Conservation (phyloP, 768 basidiomycete genomes). For the Solioccasus polychromus region DNA sequence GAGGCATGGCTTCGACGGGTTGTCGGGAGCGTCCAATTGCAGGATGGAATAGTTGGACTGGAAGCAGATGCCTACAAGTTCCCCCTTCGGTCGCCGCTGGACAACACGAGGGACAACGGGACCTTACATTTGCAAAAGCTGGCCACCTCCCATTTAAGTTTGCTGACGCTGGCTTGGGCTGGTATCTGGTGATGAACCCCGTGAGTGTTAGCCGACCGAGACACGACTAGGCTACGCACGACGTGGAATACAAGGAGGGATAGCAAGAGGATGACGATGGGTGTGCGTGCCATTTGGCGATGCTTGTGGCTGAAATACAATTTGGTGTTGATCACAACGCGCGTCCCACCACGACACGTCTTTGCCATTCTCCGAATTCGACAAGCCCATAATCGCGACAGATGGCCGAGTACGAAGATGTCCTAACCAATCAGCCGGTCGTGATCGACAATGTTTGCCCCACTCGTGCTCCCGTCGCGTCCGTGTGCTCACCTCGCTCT, state of each 20-base stretch:
- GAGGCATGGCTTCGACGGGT: conserved; percentile 85
- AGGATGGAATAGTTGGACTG: conserved; percentile 83
- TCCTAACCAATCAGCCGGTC: conserved; percentile 96
- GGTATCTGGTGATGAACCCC: conserved; percentile 33
- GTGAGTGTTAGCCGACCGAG: conserved; percentile 5
- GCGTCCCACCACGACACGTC: neutral
- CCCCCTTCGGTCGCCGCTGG: conserved; percentile 3
- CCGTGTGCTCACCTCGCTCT: conserved; percentile 23
- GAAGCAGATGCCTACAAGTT: conserved; percentile 80
- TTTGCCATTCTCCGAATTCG: neutral
- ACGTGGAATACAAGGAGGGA: conserved; percentile 11
- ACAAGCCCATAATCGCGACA: conserved; percentile 12
- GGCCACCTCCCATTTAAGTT: conserved; percentile 91
- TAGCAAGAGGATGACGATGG: conserved; percentile 18
- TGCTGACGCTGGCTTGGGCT: conserved; percentile 48
- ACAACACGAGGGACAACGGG: neutral
- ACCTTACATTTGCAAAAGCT: conserved; percentile 84
- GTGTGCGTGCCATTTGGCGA: conserved; percentile 8
- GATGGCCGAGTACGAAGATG: conserved; percentile 90
- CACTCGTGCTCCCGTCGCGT: conserved; percentile 19
- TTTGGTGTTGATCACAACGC: conserved; percentile 3
- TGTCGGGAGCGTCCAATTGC: conserved; percentile 74
- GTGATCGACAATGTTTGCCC: conserved; percentile 92
- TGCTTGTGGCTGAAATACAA: conserved; percentile 15
- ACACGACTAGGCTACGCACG: conserved; percentile 23